Base-by-base conservation (phyloP, 192 early-diverging fungal species). In the Backusella morwellensis region DNA sequence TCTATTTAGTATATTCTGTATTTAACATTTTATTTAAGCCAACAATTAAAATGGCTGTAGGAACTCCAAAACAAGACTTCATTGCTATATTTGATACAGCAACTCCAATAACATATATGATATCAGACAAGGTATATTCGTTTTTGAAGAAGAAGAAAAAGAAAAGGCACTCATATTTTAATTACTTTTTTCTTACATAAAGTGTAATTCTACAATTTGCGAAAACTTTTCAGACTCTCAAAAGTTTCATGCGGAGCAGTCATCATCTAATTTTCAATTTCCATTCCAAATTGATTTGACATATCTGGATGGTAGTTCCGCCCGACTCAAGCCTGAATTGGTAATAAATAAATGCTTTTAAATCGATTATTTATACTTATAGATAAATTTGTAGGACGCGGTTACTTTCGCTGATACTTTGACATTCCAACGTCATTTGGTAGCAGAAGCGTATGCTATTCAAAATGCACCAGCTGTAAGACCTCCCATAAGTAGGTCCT, bases 151-250 rank as follows among this genome's bases (percentile, higher is more conserved):
- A 50, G 47, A n/a, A 6, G 15, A 19, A 50, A 26, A 59, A 59
- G 6, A 59, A 63, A 63, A 15, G 23, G 2, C 11, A 63, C 23
- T 29, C 21, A 63, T 29, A 14, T 63, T 63, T 26, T 29, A 29
- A 4, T 63, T 29, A 29, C 23, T 54, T 56, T 56, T 21, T 63
- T 29, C 12, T 2, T 63, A 50, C 1, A 50, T n/a, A 21, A 50
- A 63, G 56, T 63, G 56, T 63, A 63, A 63, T n/a, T 63, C 56
- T 29, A 63, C 56, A 21, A 63, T 63, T 63, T 63, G 56, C 29
- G 23, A 63, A 63, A 63, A 29, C 3, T 63, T 63, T 14, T 63
- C 56, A 26, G 56, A 63, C 26, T 63, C 23, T 29, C 56, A 63
- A 63, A 63, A 63, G 56, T 63, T 63, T 63, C 56, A 63, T 12